Evolutionary conservation across 2,329 filamentous ascomycete genomes (phyloP), one percentile per base, ranked within the genome.

Genomic region (Daldinia eschscholtzii): DNA sequence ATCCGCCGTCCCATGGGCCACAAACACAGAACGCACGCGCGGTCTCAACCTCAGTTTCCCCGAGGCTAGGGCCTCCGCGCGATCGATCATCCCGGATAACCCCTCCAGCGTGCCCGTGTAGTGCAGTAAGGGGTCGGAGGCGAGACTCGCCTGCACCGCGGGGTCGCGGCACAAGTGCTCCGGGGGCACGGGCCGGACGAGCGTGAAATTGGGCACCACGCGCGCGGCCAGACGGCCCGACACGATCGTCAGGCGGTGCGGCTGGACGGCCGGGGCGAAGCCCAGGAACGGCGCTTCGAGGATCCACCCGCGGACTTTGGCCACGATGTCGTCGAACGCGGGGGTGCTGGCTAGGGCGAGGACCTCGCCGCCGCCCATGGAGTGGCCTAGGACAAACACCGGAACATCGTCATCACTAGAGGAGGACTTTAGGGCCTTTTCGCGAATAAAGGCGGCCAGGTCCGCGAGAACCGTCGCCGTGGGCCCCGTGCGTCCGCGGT

Each of bases 51-150:
- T 81, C 33, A 89, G 80, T 57, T 82, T 84, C 2, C 90, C 91
- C 5, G 79, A 81, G 4, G 87, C 81, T 68, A 97, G 80, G 60
- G 84, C 84, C 4, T 81, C 81, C 1, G 91, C 91, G 28, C 94
- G 87, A 78, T 97, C 93, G 71, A 98, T 81, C 86, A 97, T 86
- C 0, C 88, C 90, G 0, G 91, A 87, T 37, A 97, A 79, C 0
- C 92, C 92, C 79, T 94, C 91, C n/a, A 97, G 84, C 6, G 94
- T 97, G 39, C 93, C 94, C 1, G 89, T 95, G 79, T 95, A 87
- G 80, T 97, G 94, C 79, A 90, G 89, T 59, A 97, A 83, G 57
- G 84, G 77, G 79, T 98, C 94, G 33, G 87, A 85, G 2, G 82
- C 81, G 71, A 92, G 86, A 28, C 83, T 85, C 75, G 87, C 83